Base-by-base conservation (phyloP, 116 monocot genomes). In the Thalassia testudinum region DNA sequence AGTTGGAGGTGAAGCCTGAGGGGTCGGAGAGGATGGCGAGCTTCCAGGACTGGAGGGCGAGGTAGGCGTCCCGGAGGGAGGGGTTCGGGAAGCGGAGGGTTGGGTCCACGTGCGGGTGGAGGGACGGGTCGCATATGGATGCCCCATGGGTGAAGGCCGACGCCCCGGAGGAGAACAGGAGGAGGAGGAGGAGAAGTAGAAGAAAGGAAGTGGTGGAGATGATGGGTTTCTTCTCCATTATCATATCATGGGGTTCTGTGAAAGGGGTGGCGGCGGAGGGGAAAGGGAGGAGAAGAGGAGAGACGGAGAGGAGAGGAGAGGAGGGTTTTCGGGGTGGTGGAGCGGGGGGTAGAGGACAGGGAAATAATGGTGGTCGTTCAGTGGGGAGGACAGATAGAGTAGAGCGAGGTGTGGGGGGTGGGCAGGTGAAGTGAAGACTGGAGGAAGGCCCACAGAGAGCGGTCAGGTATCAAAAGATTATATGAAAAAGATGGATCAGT, bases 11-110 rank as follows among this genome's bases (percentile, higher is more conserved):
- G 30, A 25, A 24, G 45, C 60, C 60, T 16, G 17, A 25, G 0
- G 67, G 67, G 22, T 67, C 67, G 17, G 67, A 67, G 52, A 44
- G 10, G 29, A 67, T 60, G 26, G 67, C 67, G 18, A 24, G 37
- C 27, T 60, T 76, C 76, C 70, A 70, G 1, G 70, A 72, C 42
- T 72, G 75, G 23, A 84, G 69, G 47, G 75, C 84, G 18, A 84
- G 49, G 70, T 79, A 84, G 49, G 84, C 79, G 38, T 66, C 57
- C 7, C 61, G 68, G 37, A 84, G 64, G 28, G 75, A 65, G 28
- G 68, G 65, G 50, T 75, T 85, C 16, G 52, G 15, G 24, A 85
- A 63, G 4, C 22, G 12, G 18, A 54, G 47, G 6, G 55, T 43
- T 0, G 62, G 27, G 37, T 68, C 57, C 21, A 76, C 52, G 23